Base-by-base conservation (phyloP, 2,329 filamentous ascomycete genomes). In the Exophiala viscosa region DNA sequence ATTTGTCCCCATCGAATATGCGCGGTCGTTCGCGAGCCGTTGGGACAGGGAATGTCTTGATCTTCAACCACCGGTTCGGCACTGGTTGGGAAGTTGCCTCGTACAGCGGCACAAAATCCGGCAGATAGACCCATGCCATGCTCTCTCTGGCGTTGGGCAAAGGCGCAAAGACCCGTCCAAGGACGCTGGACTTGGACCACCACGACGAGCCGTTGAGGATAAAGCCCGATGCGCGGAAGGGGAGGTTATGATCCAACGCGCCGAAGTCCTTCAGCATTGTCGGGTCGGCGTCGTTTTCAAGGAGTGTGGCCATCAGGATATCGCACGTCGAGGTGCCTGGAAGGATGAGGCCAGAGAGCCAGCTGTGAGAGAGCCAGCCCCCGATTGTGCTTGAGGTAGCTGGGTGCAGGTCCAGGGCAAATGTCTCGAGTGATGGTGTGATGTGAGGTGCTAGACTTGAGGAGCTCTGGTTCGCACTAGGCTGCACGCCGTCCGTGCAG, bases 101-200 rank as follows among this genome's bases (percentile, higher is more conserved):
- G 34, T 70, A 66, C 8, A 66, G 63, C 2, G 77, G 76, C 2
- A 75, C 58, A 23, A 69, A 65, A 13, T 54, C 49, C 7, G 67
- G 52, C 15, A 74, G 68, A 7, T 70, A 70, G 3, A 80, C 69
- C 80, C 80, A 83, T 5, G 78, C 79, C 76, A 81, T 79, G 52
- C 75, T 79, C 46, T 78, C 76, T 33, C 67, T 66, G 5, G 73
- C 70, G 11, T 69, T 73, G 6, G 70, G 64, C 23, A 72, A 48
- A 38, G 74, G 71, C 32, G 75, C 74, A 23, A 83, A 54, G 1
- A 83, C 76, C 23, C 78, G 72, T 0, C 76, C 77, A n/a, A 80
- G 71, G 31, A 82, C 69, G 35, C 74, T 79, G 39, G 69, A 69
- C 62, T 80, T 81, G 62, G 78, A 81, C 80, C 80, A 83, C 72